Percentiles rank a stretch among this genome's conserved stretches.
Evolutionary conservation across 2,329 filamentous ascomycete species (phyloP).

Genomic region (Penicillium palitans): DNA sequence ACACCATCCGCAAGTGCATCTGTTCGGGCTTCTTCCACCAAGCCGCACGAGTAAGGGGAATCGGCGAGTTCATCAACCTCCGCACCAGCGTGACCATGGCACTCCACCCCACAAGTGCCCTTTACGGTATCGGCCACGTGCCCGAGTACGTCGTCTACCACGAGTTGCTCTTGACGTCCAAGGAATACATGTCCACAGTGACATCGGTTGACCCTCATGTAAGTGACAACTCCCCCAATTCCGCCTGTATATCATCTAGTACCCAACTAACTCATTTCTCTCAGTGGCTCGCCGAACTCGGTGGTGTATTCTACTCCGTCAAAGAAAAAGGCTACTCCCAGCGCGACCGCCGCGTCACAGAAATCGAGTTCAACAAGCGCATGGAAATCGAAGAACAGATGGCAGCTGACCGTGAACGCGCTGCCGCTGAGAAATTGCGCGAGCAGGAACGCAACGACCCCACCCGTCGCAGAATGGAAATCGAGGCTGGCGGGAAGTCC

Average conservation of each 20-base stretch:
- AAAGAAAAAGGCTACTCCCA: slow-evolving; percentile 97
- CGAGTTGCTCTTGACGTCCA: slow-evolving; percentile 92
- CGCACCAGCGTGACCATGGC: slow-evolving; percentile 92
- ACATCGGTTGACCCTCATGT: slow-evolving; percentile 88
- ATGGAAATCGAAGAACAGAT: slow-evolving; percentile 94
- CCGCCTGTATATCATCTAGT: not conserved
- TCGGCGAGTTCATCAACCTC: slow-evolving; percentile 96
- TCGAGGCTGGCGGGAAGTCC: slow-evolving; percentile 36
- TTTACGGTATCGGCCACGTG: slow-evolving; percentile 89
- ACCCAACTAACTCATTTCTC: slow-evolving; percentile 6
- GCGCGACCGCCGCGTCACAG: slow-evolving; percentile 79
- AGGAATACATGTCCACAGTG: slow-evolving; percentile 97
- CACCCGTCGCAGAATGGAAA: slow-evolving; percentile 36
- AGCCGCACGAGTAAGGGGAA: slow-evolving; percentile 91
- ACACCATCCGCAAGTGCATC: slow-evolving; percentile 91
- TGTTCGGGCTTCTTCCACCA: slow-evolving; percentile 98
- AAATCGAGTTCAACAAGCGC: slow-evolving; percentile 87
- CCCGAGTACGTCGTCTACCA: slow-evolving; percentile 98
- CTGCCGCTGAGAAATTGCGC: slow-evolving; percentile 42
- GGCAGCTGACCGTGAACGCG: slow-evolving; percentile 73
- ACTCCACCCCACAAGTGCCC: slow-evolving; percentile 86
- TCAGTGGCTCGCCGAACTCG: slow-evolving; percentile 87
- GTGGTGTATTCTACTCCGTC: slow-evolving; percentile 94
- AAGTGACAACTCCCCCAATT: slow-evolving; percentile 26
- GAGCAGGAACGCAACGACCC: slow-evolving; percentile 41